A percentile compares a stretch with the other conserved stretches of the same genome.
These are phyloP conservation scores for Bisporella sp. DNA, from an alignment of 2,329 filamentous ascomycete genomes.

Conservation along the genomic window DNA sequence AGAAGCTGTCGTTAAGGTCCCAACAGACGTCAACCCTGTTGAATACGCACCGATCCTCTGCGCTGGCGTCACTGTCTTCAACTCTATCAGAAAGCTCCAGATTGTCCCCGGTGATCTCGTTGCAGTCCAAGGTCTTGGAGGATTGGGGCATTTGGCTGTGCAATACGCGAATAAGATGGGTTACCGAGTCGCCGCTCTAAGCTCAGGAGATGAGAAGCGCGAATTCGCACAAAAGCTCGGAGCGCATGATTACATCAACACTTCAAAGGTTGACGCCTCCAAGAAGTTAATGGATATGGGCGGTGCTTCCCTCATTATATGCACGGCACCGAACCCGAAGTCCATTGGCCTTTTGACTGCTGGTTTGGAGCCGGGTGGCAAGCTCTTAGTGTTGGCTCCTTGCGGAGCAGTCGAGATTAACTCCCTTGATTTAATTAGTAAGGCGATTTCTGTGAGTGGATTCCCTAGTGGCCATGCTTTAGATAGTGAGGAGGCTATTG, in stretches of 20 bases:
- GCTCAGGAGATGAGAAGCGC: conserved; percentile 53
- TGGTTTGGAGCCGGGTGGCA: no score
- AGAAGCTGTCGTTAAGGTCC: conserved; percentile 33
- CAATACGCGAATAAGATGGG: conserved; percentile 59
- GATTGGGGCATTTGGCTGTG: conserved; percentile 56
- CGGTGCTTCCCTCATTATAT: no score
- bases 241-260: conserved; percentile 54
- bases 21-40: conserved; percentile 30
- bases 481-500: no score
- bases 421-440: no score
- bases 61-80: conserved; percentile 37
- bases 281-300: no score
- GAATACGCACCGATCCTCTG: conserved; percentile 40
- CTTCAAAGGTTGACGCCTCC: no score
- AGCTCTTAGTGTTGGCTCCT: no score
- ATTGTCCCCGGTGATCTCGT: conserved; percentile 24
- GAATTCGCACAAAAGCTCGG: conserved; percentile 53
- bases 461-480: no score
- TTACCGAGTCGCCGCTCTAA: conserved; percentile 53
- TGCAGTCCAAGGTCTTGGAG: conserved; percentile 48
- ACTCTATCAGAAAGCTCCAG: conserved; percentile 29
- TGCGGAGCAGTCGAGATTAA: no score
- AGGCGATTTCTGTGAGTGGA: no score
- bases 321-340: no score
- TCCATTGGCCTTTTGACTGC: no score